Base-by-base conservation (phyloP, 108 stramenopile genomes). In the Cyclotella choctawhatcheeana region DNA sequence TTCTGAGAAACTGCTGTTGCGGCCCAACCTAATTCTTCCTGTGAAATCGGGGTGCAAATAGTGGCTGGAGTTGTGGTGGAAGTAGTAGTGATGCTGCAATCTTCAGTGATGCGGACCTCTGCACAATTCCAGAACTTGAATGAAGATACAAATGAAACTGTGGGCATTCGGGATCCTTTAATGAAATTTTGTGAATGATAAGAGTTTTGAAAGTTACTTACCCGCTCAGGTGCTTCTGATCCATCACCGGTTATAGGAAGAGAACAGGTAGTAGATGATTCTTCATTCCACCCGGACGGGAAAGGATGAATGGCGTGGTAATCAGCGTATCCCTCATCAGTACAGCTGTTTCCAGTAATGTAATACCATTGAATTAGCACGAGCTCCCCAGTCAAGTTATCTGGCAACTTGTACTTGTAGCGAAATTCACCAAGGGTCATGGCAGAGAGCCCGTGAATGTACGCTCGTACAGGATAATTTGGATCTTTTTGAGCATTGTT, bases 381-480 rank as follows among this genome's bases (percentile, higher is more conserved):
- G 2, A 60, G 16, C 2, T 59, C 27, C 6, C 69, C 69, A 37
- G 29, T 60, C 10, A 70, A 22, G n/a, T 22, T 27, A 20, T 13
- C n/a, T 5, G 69, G 69, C 8, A 70, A 40, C 2, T 29, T 59
- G 16, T 55, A 44, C 24, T 60, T 25, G n/a, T 70, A 29, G 24
- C 14, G 5, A 37, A 47, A 70, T 21, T 22, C 12, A 2, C 20
- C 17, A 34, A 8, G 6, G 21, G n/a, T 27, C 6, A 18, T 33
- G 10, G 44, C 27, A 20, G 33, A 27, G 13, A 4, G 26, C 6
- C 30, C 10, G 1, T 48, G 62, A 66, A 85, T 61, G 40, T 86
- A 89, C 0, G 74, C 85, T 0, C 88, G 65, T 7, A 62, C 69
- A 6, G 79, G 79, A 58, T 81, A 83, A 43, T 67, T 77, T 5